Evolutionary conservation across 2,329 filamentous ascomycete genomes (phyloP).

Genomic region (Fusarium fracticaudum): DNA sequence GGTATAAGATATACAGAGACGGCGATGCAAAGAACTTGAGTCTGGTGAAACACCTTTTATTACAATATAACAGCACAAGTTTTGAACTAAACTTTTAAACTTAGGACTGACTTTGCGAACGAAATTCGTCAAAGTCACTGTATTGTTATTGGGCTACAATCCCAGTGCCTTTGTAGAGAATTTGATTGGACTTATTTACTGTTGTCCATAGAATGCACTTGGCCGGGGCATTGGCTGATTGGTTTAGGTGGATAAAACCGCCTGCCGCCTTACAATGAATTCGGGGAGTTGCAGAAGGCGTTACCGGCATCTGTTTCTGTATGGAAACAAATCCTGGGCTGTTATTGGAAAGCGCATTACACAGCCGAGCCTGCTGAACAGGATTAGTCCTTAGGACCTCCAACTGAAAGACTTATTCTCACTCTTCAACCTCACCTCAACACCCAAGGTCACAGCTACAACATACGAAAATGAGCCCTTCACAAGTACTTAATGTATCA

Average conservation of each 20-base stretch:
- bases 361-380: neutral
- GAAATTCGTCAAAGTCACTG: neutral
- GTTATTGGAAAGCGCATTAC: neutral
- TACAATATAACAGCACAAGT: neutral
- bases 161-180: neutral
- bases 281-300: neutral
- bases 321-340: neutral
- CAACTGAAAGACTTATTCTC: neutral
- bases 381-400: neutral
- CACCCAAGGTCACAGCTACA: neutral
- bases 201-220: neutral
- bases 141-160: neutral
- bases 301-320: neutral
- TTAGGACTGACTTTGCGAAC: neutral
- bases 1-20: too few species aligned
- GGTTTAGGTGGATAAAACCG: neutral
- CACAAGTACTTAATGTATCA: neutral
- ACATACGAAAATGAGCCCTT: neutral
- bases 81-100: neutral
- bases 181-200: neutral
- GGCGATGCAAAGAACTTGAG: neutral
- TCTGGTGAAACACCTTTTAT: neutral
- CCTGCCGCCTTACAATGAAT: neutral
- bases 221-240: neutral
- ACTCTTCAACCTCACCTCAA: neutral